Evolutionary conservation across 1,284 basidiomycete species (phyloP), one percentile per base, ranked within the genome.

Genomic region (Dichomitus squalens): DNA sequence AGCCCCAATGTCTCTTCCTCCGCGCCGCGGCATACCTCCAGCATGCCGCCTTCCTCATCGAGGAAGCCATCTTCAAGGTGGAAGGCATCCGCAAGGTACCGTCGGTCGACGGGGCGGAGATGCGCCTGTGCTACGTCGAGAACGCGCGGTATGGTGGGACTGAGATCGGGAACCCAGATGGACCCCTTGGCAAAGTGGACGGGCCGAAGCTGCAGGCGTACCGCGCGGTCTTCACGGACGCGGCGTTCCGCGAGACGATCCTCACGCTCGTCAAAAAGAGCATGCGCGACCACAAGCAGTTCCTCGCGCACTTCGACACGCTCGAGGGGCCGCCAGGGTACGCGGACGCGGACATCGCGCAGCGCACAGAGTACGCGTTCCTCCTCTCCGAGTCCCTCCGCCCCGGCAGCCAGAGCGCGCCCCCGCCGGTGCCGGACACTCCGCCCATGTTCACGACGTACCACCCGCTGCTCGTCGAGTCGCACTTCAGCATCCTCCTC

Each of bases 381-480:
- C 69, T 81, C 16, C 77, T 91, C 49, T 81, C 84, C 6, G 89
- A 91, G 67, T 78, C 80, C 33, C 78, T 83, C 36, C 85, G 85
- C 11, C 87, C 85, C 4, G 86, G 86, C 33, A 80, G 74, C 64
- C 82, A 81, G 59, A 70, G 68, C 57, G 34, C 69, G 67, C 58
- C 76, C 25, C 68, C 69, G 36, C 68, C 71, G 51, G 57, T 68
- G 43, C 67, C 75, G 47, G 67, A 76, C 58, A 57, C 75, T 6
- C 79, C 82, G 1, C 70, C 84, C 25, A 79, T 82, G 66, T 88
- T 90, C 73, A 90, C 92, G 53, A 92, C 91, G 0, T 94, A 93
- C 68, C 92, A 94, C 65, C 92, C 92, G 7, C 79, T 93, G 34
- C 81, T 93, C 49, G 86, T 93, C 57, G 92, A 94, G 70, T 85